Evolutionary conservation across 1,284 basidiomycete genomes (phyloP).

Genomic region (Ustilago hordei): DNA sequence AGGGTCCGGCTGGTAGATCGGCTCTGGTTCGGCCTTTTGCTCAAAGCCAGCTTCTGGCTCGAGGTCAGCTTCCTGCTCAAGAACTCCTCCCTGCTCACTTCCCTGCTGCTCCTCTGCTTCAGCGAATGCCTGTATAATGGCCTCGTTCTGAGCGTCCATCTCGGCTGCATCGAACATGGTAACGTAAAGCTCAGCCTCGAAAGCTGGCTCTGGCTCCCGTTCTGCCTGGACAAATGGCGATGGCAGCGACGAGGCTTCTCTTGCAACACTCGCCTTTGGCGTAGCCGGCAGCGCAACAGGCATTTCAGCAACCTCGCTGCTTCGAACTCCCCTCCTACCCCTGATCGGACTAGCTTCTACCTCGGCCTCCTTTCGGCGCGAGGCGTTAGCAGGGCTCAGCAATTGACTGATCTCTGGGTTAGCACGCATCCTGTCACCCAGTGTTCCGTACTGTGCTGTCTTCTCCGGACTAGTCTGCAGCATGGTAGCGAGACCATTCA

Average conservation of each 20-base stretch:
- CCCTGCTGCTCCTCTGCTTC: conserved; percentile 5
- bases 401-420: conserved; percentile 31
- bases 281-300: conserved; percentile 16
- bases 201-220: conserved; percentile 1
- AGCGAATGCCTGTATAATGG: conserved; percentile 13
- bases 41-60: not conserved
- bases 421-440: conserved; percentile 43
- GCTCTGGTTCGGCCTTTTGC: not conserved
- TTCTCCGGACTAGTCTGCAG: conserved; percentile 21
- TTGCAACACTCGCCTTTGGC: not conserved
- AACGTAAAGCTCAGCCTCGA: conserved; percentile 42
- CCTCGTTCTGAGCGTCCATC: conserved; percentile 38
- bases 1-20: not conserved
- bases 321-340: conserved; percentile 24
- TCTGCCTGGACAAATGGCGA: not conserved
- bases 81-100: not conserved
- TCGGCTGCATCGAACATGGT: conserved; percentile 35
- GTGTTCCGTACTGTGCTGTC: conserved; percentile 28
- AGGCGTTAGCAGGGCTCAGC: conserved; percentile 24
- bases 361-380: conserved; percentile 21
- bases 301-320: conserved; percentile 39
- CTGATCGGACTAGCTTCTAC: conserved; percentile 18
- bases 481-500: conserved; percentile 26
- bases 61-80: not conserved
- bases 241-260: conserved; percentile 7